Evolutionary conservation across 148 eudicot species (phyloP).

Genomic region (Fagopyrum homotropicum): DNA sequence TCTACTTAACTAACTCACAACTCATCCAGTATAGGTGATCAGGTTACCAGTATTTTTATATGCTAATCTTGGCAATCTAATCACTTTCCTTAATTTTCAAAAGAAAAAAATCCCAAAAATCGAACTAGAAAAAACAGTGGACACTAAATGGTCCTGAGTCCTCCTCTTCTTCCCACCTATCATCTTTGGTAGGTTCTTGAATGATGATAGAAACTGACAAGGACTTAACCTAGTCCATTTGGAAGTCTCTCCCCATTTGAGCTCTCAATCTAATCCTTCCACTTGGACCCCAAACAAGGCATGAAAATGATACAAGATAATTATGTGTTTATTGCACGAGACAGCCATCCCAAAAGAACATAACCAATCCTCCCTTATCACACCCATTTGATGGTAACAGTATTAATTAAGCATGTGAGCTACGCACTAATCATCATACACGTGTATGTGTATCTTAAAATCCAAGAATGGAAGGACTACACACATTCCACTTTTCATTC

Average conservation of each 20-base stretch:
- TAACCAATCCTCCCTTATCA: background rate
- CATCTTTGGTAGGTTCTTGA: background rate
- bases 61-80: no score
- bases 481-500: no score
- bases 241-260: background rate
- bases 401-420: background rate
- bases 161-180: background rate
- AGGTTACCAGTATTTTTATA: no score
- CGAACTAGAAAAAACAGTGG: background rate
- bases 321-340: background rate
- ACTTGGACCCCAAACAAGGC: background rate
- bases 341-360: background rate
- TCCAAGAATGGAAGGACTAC: no score
- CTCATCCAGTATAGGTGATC: no score
- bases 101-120: no score
- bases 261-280: background rate
- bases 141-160: no score
- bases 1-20: no score
- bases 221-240: background rate
- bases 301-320: background rate
- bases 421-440: background rate
- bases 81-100: no score
- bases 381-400: background rate
- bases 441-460: background rate
- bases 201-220: background rate